phyloP scores from a whole-genome alignment of 2,329 filamentous ascomycete species.

The Aureobasidium mangrovei region DNA sequence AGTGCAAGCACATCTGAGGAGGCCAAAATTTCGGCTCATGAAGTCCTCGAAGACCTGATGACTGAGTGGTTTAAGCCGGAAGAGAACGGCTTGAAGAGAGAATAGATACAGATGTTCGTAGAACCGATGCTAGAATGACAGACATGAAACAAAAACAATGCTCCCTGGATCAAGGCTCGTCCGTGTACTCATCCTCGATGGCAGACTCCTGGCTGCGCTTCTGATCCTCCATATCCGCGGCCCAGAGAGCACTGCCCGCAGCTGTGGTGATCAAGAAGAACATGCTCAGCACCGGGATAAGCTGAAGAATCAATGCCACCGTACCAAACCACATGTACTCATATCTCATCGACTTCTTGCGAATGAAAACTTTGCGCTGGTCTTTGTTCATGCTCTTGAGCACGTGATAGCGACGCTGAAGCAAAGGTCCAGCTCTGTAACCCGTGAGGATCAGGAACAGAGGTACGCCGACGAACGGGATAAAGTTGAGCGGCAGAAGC shows the following conservation, averaged over 20 bases:
- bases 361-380: conserved; percentile 62
- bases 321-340: conserved; percentile 94
- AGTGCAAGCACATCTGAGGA: conserved; percentile 32
- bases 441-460: conserved; percentile 85
- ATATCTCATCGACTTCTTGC: conserved; percentile 53
- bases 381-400: conserved; percentile 65
- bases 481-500: conserved; percentile 65
- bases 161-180: conserved; percentile 21
- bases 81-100: conserved; percentile 21
- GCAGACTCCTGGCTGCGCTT: conserved; percentile 14
- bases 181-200: conserved; percentile 23
- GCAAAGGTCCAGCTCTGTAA: conserved; percentile 75
- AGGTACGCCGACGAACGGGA: conserved; percentile 73
- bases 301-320: conserved; percentile 52
- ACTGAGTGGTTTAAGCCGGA: conserved; percentile 39
- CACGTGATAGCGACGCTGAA: conserved; percentile 86
- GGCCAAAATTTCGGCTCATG: conserved; percentile 37
- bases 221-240: conserved; percentile 61
- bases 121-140: not conserved
- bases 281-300: conserved; percentile 88
- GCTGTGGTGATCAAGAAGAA: conserved; percentile 86
- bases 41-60: conserved; percentile 38
- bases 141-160: not conserved
- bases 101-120: not conserved
- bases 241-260: conserved; percentile 79